These are phyloP conservation scores for Neocallimastix lanati DNA, from an alignment of 192 early-diverging fungal species.

Conservation along the genomic window DNA sequence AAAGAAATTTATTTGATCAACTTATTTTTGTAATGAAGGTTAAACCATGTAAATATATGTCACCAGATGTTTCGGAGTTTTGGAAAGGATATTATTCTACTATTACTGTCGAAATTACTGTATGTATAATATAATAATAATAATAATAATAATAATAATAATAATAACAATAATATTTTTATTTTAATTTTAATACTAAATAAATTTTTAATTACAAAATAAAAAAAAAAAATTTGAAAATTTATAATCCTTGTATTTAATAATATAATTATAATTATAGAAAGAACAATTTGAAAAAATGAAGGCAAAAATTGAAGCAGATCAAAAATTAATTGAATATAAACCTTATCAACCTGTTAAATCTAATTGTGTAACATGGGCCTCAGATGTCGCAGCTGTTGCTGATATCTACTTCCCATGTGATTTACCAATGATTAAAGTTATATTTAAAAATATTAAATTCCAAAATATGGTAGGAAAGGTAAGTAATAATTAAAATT, in stretches of 20 bases:
- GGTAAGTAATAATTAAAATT: background rate
- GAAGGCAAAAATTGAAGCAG: background rate
- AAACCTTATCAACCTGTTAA: background rate
- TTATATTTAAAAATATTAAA: background rate
- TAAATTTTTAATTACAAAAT: too few species aligned
- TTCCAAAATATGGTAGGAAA: background rate
- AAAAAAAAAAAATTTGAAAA: too few species aligned
- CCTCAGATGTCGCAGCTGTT: background rate
- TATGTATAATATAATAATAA: background rate
- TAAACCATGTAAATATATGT: background rate
- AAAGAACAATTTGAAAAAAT: background rate
- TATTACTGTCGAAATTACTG: background rate
- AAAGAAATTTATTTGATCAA: background rate
- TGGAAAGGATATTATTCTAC: background rate
- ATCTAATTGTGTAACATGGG: background rate
- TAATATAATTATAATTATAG: too few species aligned
- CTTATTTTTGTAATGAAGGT: background rate
- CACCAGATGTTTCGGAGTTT: background rate
- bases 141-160: too few species aligned
- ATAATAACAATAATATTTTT: too few species aligned
- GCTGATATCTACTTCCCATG: background rate
- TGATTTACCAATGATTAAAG: background rate
- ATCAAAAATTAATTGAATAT: background rate
- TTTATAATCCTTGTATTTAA: too few species aligned
- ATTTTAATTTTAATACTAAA: too few species aligned